phyloP scores from a whole-genome alignment of 1,139 yeast species.

The Debaryomyces singareniensis region DNA sequence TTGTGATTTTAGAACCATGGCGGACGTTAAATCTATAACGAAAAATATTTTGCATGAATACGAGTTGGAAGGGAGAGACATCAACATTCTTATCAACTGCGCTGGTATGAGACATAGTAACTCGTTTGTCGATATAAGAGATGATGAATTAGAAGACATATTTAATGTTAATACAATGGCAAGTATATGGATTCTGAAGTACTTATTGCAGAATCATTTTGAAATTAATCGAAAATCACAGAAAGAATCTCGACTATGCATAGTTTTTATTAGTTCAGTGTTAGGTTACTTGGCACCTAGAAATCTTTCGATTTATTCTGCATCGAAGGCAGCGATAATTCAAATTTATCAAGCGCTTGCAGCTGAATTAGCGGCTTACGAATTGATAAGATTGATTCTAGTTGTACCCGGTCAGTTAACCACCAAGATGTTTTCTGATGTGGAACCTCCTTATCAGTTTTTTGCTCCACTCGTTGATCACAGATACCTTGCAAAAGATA shows the following conservation, averaged over 20 bases:
- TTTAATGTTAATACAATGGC: constrained; percentile 54
- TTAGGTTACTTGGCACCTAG: constrained; percentile 69
- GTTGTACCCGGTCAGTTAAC: constrained; percentile 66
- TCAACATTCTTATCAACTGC: constrained; percentile 61
- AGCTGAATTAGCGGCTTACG: constrained; percentile 34
- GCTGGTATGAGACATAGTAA: constrained; percentile 63
- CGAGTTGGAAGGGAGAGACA: constrained; percentile 17
- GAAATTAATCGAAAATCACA: constrained; percentile 2
- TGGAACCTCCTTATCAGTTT: constrained; percentile 49
- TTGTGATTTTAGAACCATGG: constrained; percentile 48
- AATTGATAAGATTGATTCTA: constrained; percentile 36
- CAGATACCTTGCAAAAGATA: constrained; percentile 32
- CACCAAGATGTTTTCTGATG: constrained; percentile 57
- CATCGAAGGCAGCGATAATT: constrained; percentile 57
- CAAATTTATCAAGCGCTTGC: constrained; percentile 55
- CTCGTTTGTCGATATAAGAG: constrained; percentile 30
- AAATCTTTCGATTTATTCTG: constrained; percentile 57
- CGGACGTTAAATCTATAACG: constrained; percentile 16
- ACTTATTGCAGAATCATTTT: constrained; percentile 20
- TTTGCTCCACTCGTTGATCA: constrained; percentile 59
- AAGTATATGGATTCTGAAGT: constrained; percentile 45
- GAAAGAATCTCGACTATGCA: constrained; percentile 30
- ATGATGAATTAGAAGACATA: constrained; percentile 25
- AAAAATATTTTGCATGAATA: constrained; percentile 22
- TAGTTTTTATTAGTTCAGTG: constrained; percentile 64